phyloP scores from a whole-genome alignment of 495 filamentous ascomycete species.

The Aspergillus baeticus region DNA sequence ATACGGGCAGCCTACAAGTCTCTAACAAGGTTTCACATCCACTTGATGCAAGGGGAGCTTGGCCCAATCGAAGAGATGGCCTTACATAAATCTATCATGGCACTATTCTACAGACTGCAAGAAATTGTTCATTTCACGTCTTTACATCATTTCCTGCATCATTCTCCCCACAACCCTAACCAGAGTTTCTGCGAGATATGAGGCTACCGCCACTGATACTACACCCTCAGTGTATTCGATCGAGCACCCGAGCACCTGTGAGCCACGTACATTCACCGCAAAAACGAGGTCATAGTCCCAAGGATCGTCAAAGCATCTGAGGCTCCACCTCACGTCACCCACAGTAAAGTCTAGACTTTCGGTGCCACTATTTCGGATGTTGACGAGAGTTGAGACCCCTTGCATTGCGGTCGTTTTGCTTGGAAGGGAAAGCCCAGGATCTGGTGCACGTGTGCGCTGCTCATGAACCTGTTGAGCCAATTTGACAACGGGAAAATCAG shows the following conservation, averaged over 20 bases:
- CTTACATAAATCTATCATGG: too few species aligned
- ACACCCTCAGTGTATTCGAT: constrained; percentile 5
- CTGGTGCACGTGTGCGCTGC: background rate
- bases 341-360: constrained; percentile 2
- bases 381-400: background rate
- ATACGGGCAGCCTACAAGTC: too few species aligned
- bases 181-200: background rate
- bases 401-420: background rate
- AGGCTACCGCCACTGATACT: background rate
- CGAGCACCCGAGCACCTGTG: constrained; percentile 1
- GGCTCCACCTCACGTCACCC: background rate
- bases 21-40: too few species aligned
- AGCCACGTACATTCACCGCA: constrained; percentile 3
- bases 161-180: background rate
- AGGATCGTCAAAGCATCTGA: constrained; percentile 1
- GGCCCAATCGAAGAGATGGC: too few species aligned
- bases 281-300: constrained; percentile 11
- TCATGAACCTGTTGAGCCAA: background rate
- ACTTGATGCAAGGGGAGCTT: too few species aligned
- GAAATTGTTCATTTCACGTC: background rate
- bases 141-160: background rate
- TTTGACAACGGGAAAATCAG: background rate
- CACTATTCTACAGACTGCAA: background rate
- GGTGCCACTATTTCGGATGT: constrained; percentile 9
- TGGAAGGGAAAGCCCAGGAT: background rate